phyloP scores from a whole-genome alignment of 495 filamentous ascomycete species.

The Xylaria nigripes region DNA sequence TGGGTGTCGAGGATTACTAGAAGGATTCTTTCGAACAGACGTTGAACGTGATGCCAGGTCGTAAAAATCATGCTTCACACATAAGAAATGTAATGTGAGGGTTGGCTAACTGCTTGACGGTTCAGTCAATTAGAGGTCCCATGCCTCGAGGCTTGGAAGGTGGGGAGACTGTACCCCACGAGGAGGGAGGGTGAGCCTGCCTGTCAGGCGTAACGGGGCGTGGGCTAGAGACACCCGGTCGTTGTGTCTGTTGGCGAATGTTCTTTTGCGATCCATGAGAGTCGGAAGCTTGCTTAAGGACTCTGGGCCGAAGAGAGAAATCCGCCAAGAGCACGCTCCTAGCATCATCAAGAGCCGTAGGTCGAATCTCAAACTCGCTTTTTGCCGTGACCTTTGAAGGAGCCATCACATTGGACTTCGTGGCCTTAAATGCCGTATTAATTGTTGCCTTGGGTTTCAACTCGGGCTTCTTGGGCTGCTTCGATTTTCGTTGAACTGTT shows the following conservation, averaged over 20 bases:
- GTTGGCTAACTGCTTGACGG: background rate
- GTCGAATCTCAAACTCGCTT: conserved; percentile 9
- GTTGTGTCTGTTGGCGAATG: background rate
- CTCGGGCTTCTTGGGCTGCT: conserved; percentile 33
- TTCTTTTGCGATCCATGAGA: conserved; percentile 3
- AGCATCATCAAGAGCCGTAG: background rate
- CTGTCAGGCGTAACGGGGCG: conserved; percentile 18
- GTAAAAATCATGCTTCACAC: background rate
- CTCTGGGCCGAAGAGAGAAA: conserved; percentile 23
- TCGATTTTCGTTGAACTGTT: conserved; percentile 13
- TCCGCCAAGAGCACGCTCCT: conserved; percentile 11
- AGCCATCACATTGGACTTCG: conserved; percentile 22
- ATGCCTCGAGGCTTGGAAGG: conserved; percentile 35
- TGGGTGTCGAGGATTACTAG: no score
- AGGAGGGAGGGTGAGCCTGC: conserved; percentile 1
- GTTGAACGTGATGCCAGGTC: background rate
- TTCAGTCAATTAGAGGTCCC: conserved; percentile 35
- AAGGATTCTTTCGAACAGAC: background rate
- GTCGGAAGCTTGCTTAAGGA: conserved; percentile 4
- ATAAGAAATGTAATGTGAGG: background rate
- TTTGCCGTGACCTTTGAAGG: conserved; percentile 18
- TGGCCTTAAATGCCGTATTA: conserved; percentile 35
- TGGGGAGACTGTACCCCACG: conserved; percentile 34
- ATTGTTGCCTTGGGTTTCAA: conserved; percentile 30
- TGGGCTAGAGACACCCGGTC: background rate